phyloP scores from a whole-genome alignment of 164 flowering plant genomes.

The Vitis rupestris region DNA sequence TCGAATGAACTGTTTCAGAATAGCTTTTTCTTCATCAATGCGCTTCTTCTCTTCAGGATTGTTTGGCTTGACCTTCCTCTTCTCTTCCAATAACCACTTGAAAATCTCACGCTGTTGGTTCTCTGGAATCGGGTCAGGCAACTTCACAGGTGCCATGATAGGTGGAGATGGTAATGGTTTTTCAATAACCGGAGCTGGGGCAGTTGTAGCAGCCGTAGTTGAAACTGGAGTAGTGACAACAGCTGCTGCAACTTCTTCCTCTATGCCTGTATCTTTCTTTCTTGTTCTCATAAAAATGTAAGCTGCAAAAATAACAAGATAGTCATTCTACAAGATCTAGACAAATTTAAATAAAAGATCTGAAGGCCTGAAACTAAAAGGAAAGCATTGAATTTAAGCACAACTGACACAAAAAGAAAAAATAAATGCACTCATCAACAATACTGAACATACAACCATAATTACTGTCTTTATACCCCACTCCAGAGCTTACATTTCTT shows the following conservation, averaged over 20 bases:
- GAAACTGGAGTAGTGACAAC: slow-evolving; percentile 35
- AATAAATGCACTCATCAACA: no score
- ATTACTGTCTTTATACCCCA: no score
- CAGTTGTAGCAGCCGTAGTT: slow-evolving; percentile 24
- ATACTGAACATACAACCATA: no score
- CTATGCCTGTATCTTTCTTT: slow-evolving; percentile 38
- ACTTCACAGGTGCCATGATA: slow-evolving; percentile 27
- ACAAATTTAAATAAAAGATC: not conserved
- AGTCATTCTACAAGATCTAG: not conserved
- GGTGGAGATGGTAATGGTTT: slow-evolving; percentile 24
- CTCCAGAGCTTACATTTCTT: no score
- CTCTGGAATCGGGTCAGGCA: slow-evolving; percentile 66
- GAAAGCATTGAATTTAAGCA: no score
- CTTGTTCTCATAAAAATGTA: slow-evolving; percentile 67
- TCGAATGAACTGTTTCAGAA: slow-evolving; percentile 83
- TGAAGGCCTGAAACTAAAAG: no score
- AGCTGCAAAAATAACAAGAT: slow-evolving; percentile 37
- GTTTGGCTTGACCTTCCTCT: slow-evolving; percentile 76
- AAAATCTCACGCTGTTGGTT: slow-evolving; percentile 79
- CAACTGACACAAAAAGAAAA: no score
- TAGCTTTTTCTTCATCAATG: slow-evolving; percentile 88
- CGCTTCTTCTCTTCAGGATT: slow-evolving; percentile 71
- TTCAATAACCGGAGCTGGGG: slow-evolving; percentile 15
- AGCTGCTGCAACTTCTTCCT: slow-evolving; percentile 30
- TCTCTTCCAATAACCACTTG: slow-evolving; percentile 96